Evolutionary conservation across 2,329 filamentous ascomycete genomes (phyloP).

Genomic region (Penicillium sp.): DNA sequence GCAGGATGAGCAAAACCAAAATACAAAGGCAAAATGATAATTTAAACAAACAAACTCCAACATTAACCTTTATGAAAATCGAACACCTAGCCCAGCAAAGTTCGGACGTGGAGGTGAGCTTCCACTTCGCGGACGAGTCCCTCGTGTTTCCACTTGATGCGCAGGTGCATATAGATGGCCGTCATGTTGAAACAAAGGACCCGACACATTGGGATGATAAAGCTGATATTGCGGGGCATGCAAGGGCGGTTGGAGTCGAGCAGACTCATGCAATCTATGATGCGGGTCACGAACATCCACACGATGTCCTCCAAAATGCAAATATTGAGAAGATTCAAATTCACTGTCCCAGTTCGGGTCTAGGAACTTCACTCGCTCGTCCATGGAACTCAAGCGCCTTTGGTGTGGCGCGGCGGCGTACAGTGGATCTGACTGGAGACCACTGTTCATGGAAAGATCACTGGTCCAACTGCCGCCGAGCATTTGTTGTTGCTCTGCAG

Average conservation of each 20-base stretch:
- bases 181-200: conserved; percentile 29
- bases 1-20: neutral
- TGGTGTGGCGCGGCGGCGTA: conserved; percentile 17
- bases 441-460: conserved; percentile 12
- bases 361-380: conserved; percentile 16
- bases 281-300: conserved; percentile 35
- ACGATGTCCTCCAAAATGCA: conserved; percentile 32
- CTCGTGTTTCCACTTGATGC: conserved; percentile 17
- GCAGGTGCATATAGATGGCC: conserved; percentile 17
- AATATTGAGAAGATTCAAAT: conserved; percentile 13
- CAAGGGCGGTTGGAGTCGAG: conserved; percentile 19
- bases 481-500: conserved; percentile 19
- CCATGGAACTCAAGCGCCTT: conserved; percentile 22
- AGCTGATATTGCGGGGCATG: conserved; percentile 25
- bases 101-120: conserved; percentile 34
- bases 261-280: conserved; percentile 23
- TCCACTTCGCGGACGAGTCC: conserved; percentile 31
- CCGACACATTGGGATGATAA: conserved; percentile 32
- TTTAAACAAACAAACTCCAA: neutral
- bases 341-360: conserved; percentile 20
- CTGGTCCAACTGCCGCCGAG: conserved; percentile 26
- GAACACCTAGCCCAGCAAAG: conserved; percentile 25
- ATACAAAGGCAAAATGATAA: neutral
- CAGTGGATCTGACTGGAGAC: conserved; percentile 21
- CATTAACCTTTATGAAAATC: neutral